Evolutionary conservation across 192 early-diverging fungal genomes (phyloP).

Genomic region (Gryganskiella cystojenkinii): DNA sequence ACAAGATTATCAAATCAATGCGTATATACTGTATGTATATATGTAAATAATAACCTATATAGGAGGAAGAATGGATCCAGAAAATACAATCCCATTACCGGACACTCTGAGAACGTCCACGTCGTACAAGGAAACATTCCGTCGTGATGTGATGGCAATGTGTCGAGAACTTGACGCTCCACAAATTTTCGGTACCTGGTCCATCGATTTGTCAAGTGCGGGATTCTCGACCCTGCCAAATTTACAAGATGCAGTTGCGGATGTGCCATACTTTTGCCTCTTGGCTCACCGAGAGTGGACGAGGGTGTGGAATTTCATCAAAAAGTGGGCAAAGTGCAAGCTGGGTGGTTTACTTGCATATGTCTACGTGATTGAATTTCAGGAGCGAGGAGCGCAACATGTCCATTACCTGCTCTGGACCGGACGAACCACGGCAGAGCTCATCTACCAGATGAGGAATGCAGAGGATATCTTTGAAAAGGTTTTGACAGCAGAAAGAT

Average conservation of each 20-base stretch:
- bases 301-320: too few relatives aligned
- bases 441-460: neutral
- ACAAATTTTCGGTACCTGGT: slow-evolving; percentile 12
- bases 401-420: slow-evolving; percentile 7
- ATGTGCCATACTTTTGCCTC: too few relatives aligned
- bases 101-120: neutral
- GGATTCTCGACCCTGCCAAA: too few relatives aligned
- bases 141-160: slow-evolving; percentile 11
- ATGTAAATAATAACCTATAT: too few relatives aligned
- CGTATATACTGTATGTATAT: too few relatives aligned
- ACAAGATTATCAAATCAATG: too few relatives aligned
- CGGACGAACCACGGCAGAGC: neutral
- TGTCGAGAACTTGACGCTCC: slow-evolving; percentile 3
- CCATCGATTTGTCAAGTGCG: neutral
- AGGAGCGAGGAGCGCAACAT: slow-evolving; percentile 14
- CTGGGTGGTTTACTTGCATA: neutral
- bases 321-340: too few relatives aligned
- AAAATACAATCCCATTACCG: neutral
- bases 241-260: too few relatives aligned
- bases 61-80: neutral
- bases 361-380: slow-evolving; percentile 3
- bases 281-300: too few relatives aligned
- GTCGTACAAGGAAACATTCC: neutral
- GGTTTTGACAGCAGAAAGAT: neutral
- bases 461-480: neutral